These are phyloP conservation scores for Termitomyces sp. DNA, from an alignment of 768 basidiomycete genomes.

Conservation along the genomic window DNA sequence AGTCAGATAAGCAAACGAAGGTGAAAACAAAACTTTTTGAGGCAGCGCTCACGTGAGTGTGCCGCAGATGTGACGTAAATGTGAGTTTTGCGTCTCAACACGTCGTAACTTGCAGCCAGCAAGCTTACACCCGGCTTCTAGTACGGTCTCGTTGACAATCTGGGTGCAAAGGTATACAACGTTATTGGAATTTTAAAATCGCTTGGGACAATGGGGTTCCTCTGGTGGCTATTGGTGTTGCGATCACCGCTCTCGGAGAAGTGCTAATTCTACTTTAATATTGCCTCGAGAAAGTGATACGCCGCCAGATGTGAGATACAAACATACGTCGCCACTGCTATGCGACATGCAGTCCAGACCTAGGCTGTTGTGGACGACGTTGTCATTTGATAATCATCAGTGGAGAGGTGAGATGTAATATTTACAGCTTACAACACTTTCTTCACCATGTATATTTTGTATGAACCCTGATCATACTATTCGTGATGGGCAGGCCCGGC, in stretches of 20 bases:
- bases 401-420: not conserved
- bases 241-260: conserved; percentile 3
- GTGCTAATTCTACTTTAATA: too few relatives aligned
- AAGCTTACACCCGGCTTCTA: too few relatives aligned
- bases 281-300: not conserved
- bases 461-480: not conserved
- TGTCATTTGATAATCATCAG: not conserved
- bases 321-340: not conserved
- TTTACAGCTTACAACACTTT: too few relatives aligned
- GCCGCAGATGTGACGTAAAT: too few relatives aligned
- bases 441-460: not conserved
- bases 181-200: conserved; percentile 18
- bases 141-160: conserved; percentile 16
- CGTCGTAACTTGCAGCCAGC: too few relatives aligned
- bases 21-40: too few relatives aligned
- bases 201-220: conserved; percentile 2
- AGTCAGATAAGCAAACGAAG: too few relatives aligned
- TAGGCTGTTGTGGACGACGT: not conserved
- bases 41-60: too few relatives aligned
- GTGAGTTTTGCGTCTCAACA: too few relatives aligned
- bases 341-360: not conserved
- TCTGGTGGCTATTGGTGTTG: not conserved
- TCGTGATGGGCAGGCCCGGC: too few relatives aligned
- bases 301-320: not conserved
- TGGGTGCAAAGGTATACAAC: conserved; percentile 14